A percentile compares a stretch with the other conserved stretches of the same genome.
Conservation (phyloP, 2,329 filamentous ascomycete species). For the Alternaria rosae region DNA sequence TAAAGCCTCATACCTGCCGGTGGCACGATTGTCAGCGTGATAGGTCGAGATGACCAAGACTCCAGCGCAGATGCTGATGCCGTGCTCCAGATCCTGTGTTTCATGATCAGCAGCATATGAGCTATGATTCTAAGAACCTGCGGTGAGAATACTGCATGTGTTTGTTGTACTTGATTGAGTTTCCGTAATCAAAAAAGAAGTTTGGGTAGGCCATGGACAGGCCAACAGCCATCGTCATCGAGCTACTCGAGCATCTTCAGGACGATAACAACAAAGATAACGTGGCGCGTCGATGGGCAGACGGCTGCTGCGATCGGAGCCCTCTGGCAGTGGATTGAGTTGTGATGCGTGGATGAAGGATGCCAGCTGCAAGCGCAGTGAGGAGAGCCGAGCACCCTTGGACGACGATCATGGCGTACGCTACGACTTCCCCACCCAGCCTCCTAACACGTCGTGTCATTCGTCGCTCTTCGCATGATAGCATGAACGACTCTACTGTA, state of each 20-base stretch:
- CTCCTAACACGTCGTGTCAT: not conserved
- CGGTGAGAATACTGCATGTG: not conserved
- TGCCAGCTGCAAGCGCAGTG: conserved; percentile 7
- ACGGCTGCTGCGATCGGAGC: conserved; percentile 3
- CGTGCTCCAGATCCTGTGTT: conserved; percentile 4
- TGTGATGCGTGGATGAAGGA: conserved; percentile 11
- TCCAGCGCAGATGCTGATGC: not conserved
- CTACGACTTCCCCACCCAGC: conserved; percentile 12
- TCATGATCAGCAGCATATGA: not conserved
- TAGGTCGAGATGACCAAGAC: not conserved
- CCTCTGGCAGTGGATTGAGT: not conserved
- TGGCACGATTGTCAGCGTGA: not conserved
- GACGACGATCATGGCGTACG: conserved; percentile 9
- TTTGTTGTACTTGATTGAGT: not conserved
- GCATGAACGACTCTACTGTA: not conserved
- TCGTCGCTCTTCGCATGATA: conserved; percentile 1
- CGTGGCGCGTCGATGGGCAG: not conserved
- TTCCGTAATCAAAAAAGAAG: not conserved
- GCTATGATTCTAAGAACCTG: not conserved
- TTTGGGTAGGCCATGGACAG: not conserved
- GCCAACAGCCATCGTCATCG: not conserved
- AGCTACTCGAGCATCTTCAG: conserved; percentile 1
- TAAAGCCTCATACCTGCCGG: not conserved
- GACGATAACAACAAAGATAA: not conserved
- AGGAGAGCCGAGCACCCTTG: conserved; percentile 18